phyloP scores from a whole-genome alignment of 1,284 basidiomycete species.

The Coniophora puteana region DNA sequence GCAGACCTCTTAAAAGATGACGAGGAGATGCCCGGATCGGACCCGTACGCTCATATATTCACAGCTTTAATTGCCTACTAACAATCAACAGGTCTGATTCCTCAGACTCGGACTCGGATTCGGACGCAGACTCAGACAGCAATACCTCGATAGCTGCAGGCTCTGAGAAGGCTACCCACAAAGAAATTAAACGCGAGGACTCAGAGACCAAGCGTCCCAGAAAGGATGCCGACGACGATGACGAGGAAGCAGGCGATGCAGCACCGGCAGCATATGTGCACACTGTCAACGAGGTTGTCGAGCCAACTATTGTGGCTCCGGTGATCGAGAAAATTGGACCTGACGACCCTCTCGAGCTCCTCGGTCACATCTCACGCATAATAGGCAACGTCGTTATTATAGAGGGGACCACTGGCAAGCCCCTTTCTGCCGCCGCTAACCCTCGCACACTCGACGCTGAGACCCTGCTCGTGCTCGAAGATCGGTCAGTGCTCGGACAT shows the following conservation, averaged over 20 bases:
- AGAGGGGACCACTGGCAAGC: constrained; percentile 49
- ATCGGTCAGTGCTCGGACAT: constrained; percentile 79
- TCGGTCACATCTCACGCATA: constrained; percentile 73
- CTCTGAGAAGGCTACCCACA: constrained; percentile 18
- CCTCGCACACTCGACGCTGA: constrained; percentile 77
- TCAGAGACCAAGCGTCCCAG: too few species aligned
- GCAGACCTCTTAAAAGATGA: constrained; percentile 44
- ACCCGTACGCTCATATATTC: constrained; percentile 14
- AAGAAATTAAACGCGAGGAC: constrained; percentile 30
- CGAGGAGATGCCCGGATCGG: constrained; percentile 26
- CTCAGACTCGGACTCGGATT: constrained; percentile 42
- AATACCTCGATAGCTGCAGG: constrained; percentile 24
- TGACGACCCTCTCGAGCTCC: constrained; percentile 60
- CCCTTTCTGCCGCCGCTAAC: constrained; percentile 49
- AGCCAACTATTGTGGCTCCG: constrained; percentile 49
- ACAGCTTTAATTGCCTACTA: constrained; percentile 18
- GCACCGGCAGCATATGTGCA: constrained; percentile 42
- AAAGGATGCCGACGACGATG: constrained; percentile 43
- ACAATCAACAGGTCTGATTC: constrained; percentile 28
- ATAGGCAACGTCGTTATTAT: constrained; percentile 70
- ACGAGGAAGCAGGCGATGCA: constrained; percentile 44
- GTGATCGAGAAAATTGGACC: constrained; percentile 52
- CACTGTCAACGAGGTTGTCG: constrained; percentile 63
- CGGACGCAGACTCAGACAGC: constrained; percentile 36
- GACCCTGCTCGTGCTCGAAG: constrained; percentile 83